These are phyloP conservation scores for Neurospora sp. DNA, from an alignment of 495 filamentous ascomycete species.

Conservation along the genomic window DNA sequence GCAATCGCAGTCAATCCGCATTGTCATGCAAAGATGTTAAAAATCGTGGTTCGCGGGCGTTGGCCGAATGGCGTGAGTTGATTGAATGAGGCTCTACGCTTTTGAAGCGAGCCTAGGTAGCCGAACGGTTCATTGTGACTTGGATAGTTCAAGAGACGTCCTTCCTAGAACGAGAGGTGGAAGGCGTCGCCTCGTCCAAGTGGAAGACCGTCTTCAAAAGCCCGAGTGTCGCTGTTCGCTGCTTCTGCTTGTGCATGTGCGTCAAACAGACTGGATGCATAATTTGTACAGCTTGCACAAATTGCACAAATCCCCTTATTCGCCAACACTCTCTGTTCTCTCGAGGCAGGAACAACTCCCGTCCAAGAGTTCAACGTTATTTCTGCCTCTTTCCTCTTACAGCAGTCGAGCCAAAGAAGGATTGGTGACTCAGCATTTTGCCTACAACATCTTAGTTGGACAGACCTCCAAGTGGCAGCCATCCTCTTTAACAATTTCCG, in stretches of 20 bases:
- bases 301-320: background rate
- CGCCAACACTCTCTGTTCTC: background rate
- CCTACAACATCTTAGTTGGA: background rate
- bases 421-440: background rate
- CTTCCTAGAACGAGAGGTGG: background rate
- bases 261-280: background rate
- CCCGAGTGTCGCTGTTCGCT: background rate
- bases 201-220: background rate
- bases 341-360: background rate
- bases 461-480: background rate
- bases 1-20: background rate
- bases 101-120: background rate
- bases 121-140: background rate
- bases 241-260: background rate
- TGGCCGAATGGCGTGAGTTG: background rate
- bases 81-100: background rate
- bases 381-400: background rate
- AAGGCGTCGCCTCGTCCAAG: background rate
- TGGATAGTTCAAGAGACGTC: background rate
- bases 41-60: background rate
- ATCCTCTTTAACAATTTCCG: background rate
- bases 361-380: background rate
- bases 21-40: background rate
- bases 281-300: background rate
- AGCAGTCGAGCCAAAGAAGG: background rate